A percentile compares a stretch with the other conserved stretches of the same genome.
Conservation (phyloP, 805 yeast genomes). For the Ogataea populi-albae region DNA sequence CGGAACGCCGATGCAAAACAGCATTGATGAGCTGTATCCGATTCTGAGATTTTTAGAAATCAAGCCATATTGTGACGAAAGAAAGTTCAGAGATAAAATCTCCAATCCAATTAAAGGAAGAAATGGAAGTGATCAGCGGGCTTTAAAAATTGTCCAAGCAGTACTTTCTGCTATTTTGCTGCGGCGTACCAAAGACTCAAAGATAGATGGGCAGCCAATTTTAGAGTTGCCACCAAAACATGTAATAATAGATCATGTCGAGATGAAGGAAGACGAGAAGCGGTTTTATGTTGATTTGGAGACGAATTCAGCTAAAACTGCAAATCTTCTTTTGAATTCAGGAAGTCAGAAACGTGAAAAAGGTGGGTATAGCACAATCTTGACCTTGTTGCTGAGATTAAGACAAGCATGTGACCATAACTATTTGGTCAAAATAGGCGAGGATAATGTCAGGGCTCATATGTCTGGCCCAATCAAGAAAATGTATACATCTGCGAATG, state of each 20-base stretch:
- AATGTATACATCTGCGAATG: conserved; percentile 22
- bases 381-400: conserved; percentile 70
- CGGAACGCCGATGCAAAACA: conserved; percentile 62
- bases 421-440: conserved; percentile 67
- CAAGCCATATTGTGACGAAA: conserved; percentile 64
- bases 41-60: conserved; percentile 48
- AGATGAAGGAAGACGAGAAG: conserved; percentile 53
- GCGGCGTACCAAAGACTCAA: conserved; percentile 68
- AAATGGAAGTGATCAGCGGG: conserved; percentile 25
- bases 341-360: conserved; percentile 6
- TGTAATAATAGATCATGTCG: conserved; percentile 44
- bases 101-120: conserved; percentile 49
- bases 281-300: conserved; percentile 60
- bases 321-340: conserved; percentile 41
- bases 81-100: conserved; percentile 53
- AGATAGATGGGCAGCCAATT: conserved; percentile 77
- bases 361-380: conserved; percentile 52
- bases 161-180: conserved; percentile 70
- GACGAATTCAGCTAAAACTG: conserved; percentile 48
- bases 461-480: conserved; percentile 34
- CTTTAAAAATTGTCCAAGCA: conserved; percentile 61
- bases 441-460: conserved; percentile 37
- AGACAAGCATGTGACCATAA: conserved; percentile 88
- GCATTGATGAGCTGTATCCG: conserved; percentile 52
- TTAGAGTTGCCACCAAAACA: conserved; percentile 65